These are phyloP conservation scores for Fusarium pininemorale DNA, from an alignment of 2,329 filamentous ascomycete species.

Conservation along the genomic window DNA sequence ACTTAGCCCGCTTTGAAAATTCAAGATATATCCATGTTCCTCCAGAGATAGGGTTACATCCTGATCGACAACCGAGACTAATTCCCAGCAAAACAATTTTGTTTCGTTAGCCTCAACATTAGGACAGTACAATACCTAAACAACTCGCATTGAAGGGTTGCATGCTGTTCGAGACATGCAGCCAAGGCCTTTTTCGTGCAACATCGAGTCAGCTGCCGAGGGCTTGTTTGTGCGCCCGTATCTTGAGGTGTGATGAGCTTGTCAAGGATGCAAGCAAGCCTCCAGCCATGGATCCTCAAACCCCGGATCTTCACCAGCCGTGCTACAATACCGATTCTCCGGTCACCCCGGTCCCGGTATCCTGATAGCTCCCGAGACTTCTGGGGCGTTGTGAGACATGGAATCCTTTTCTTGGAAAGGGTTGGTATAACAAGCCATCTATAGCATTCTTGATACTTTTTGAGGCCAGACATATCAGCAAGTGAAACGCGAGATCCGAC, in stretches of 20 bases:
- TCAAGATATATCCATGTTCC: slow-evolving; percentile 17
- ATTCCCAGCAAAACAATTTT: background rate
- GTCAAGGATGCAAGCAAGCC: background rate
- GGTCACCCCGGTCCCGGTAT: slow-evolving; percentile 17
- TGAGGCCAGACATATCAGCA: background rate
- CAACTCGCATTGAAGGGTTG: background rate
- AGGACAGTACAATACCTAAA: background rate
- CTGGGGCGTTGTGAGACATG: slow-evolving; percentile 26
- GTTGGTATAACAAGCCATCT: slow-evolving; percentile 2
- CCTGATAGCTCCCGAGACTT: background rate
- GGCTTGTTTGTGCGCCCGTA: background rate
- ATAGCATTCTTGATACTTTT: background rate
- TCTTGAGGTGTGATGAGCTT: background rate
- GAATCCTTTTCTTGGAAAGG: background rate
- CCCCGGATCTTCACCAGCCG: slow-evolving; percentile 1
- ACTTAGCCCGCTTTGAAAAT: slow-evolving; percentile 5
- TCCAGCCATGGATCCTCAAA: slow-evolving; percentile 14
- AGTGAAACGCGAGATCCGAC: slow-evolving; percentile 10
- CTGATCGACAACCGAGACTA: slow-evolving; percentile 27
- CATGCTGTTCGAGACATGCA: background rate
- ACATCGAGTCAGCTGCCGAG: background rate
- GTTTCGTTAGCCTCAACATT: slow-evolving; percentile 7
- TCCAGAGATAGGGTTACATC: slow-evolving; percentile 33
- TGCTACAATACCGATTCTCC: slow-evolving; percentile 20
- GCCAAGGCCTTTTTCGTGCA: background rate